These are phyloP conservation scores for Byssoonygena ceratinophila DNA, from an alignment of 2,329 filamentous ascomycete genomes.

Conservation along the genomic window DNA sequence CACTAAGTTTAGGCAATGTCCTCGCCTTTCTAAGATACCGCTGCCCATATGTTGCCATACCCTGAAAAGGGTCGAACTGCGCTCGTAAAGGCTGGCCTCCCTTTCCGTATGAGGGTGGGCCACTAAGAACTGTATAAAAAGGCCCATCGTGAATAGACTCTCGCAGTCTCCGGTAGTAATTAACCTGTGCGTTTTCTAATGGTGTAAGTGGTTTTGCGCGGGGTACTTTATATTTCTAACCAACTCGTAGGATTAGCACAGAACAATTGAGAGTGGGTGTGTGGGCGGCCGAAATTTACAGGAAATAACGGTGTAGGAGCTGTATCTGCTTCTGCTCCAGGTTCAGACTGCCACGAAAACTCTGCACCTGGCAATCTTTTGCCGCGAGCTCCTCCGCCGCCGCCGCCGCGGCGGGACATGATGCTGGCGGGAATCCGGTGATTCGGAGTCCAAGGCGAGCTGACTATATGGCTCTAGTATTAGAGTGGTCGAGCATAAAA, in stretches of 20 bases:
- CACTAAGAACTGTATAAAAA: constrained; percentile 46
- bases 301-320: constrained; percentile 41
- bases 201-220: constrained; percentile 25
- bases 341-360: constrained; percentile 33
- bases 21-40: constrained; percentile 49
- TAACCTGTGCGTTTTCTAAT: constrained; percentile 40
- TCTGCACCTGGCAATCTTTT: constrained; percentile 33
- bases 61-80: constrained; percentile 51
- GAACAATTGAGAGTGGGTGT: too few species aligned
- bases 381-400: constrained; percentile 30
- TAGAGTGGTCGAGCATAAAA: neutral
- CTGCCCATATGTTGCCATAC: constrained; percentile 50
- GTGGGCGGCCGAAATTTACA: constrained; percentile 28
- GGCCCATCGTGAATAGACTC: constrained; percentile 50
- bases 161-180: constrained; percentile 43
- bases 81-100: constrained; percentile 34
- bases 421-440: neutral
- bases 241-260: neutral
- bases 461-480: neutral
- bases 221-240: constrained; percentile 32
- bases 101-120: constrained; percentile 29
- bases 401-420: constrained; percentile 33
- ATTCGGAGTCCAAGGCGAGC: neutral
- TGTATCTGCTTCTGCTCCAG: constrained; percentile 33
- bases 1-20: constrained; percentile 45